phyloP scores from a whole-genome alignment of 306 rosid genomes.

The Vigna radiata region DNA sequence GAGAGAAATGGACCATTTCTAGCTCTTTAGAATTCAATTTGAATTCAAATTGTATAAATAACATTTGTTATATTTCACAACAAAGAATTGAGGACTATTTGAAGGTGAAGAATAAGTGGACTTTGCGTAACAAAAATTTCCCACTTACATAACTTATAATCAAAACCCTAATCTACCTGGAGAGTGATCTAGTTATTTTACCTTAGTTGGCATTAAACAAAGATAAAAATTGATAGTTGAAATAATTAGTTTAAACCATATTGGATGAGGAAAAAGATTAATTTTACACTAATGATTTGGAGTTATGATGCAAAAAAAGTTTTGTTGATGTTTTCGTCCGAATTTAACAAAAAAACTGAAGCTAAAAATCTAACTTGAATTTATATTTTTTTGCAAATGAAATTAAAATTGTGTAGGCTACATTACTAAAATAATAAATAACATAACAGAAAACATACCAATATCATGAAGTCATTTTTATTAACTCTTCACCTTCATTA shows the following conservation, averaged over 20 bases:
- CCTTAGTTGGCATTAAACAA: too few species aligned
- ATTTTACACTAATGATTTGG: too few species aligned
- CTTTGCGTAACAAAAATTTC: too few species aligned
- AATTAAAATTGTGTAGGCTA: not conserved
- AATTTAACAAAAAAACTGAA: not conserved
- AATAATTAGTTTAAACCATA: too few species aligned
- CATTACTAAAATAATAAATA: not conserved
- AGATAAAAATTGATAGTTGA: too few species aligned
- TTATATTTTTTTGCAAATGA: not conserved
- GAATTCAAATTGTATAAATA: not conserved
- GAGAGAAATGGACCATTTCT: too few species aligned
- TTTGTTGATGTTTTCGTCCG: not conserved
- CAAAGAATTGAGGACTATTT: too few species aligned
- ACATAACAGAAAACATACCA: not conserved
- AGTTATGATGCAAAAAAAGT: not conserved
- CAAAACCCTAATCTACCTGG: too few species aligned
- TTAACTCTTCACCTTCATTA: not conserved
- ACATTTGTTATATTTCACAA: not conserved
- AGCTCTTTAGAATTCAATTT: not conserved
- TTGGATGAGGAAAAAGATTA: too few species aligned
- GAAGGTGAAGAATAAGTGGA: not conserved
- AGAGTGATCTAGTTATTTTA: too few species aligned
- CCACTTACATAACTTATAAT: too few species aligned
- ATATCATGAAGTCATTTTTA: not conserved
- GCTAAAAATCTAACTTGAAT: not conserved